Evolutionary conservation across 2,329 filamentous ascomycete species (phyloP), one percentile per base, ranked within the genome.

Genomic region (Botryosphaeria dothidea): DNA sequence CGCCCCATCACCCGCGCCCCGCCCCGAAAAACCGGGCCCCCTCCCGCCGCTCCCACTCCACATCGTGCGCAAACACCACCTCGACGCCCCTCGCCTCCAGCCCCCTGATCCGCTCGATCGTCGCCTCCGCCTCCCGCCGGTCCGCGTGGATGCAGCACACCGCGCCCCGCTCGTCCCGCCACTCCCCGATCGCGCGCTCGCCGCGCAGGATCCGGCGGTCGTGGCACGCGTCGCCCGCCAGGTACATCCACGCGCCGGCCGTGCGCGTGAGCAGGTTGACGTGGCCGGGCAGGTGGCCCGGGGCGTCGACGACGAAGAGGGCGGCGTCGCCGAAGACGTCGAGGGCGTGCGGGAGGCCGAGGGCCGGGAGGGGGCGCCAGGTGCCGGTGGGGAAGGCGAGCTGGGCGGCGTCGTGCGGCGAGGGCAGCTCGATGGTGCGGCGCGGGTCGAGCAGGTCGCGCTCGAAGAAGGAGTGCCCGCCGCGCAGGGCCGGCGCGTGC

Each of bases 171-270:
- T 77, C 78, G 67, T 84, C 80, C 52, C 80, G 75, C 72, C 83
- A 86, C 62, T 80, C 71, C 2, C 83, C 85, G 60, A 87, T 83
- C 0, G 75, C 80, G 67, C 79, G 83, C 70, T 86, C 83, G 0
- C 83, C 83, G 1, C 73, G 80, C 70, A 86, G 70, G 2, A 86
- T 77, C 43, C 84, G 71, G 0, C 73, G 73, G 69, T 86, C 83
- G 68, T 87, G 85, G 66, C 82, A 86, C 34, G 81, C 81, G 69
- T 87, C 84, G 0, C 83, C 84, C 7, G 79, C 82, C 0, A 87
- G 77, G 68, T 81, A 83, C 0, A 84, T 74, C 75, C 81, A 85
- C 38, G 4, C 38, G 15, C 2, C 38, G 9, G 70, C 76, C 0
- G 76, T 76, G 0, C 81, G 76, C 7, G 76, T 80, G 0, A 86